Base-by-base conservation (phyloP, 257 asterid species). In the Rubia yunnanensis region DNA sequence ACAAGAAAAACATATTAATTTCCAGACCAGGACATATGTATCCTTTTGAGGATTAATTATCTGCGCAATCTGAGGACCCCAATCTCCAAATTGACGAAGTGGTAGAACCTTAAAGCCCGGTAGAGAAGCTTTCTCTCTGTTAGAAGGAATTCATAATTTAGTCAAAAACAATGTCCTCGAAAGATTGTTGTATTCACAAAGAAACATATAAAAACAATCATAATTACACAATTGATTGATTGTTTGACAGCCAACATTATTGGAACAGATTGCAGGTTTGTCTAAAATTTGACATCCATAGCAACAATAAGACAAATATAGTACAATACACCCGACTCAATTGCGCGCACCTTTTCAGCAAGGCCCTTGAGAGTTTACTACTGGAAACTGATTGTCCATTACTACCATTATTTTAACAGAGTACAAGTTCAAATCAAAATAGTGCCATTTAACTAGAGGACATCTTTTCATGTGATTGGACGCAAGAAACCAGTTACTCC, bases 41-140 rank as follows among this genome's bases (percentile, higher is more conserved):
- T 89, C 99, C 85, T 84, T 89, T 68, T 89, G 85, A 64, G 96
- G 78, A 64, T 92, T 94, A 67, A 89, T 83, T 77, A 80, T 87
- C 1, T 87, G 74, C 32, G 79, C 38, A 77, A 89, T 81, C 80
- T 83, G 95, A 36, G 97, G 97, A 60, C 88, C 99, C 99, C 99
- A 92, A 64, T 66, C 75, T 76, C 95, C 96, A 79, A 92, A 89
- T 74, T 89, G 86, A 63, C 92, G 94, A 82, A 92, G 97, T 24
- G 99, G 94, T 75, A 92, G 89, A 80, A 92, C 88, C 77, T 86
- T 63, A 82, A 89, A 92, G 63, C 88, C 88, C 41, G 90, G 95
- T 74, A 92, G 69, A 36, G 94, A 86, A 65, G 95, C 97, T 74
- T 67, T 72, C 72, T 84, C 88, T 82, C 99, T 92, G 85, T 73